Evolutionary conservation across 176 grass and related monocot genomes (phyloP).

Genomic region (Lolium rigidum): DNA sequence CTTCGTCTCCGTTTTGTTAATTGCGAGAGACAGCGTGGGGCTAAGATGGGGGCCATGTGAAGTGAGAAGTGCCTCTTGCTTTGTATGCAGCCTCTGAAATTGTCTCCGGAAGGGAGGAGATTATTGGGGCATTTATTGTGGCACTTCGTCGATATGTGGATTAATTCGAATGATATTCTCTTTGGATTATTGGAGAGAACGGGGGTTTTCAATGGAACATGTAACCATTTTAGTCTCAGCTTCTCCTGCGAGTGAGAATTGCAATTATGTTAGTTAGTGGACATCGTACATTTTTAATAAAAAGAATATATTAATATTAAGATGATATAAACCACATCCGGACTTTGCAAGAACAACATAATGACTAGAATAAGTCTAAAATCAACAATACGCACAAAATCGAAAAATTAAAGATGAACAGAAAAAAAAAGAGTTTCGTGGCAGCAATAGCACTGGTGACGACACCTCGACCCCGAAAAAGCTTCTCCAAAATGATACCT

Average conservation of each 20-base stretch:
- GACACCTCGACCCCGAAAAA: too few species aligned
- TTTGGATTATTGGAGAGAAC: not conserved
- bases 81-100: conserved; percentile 25
- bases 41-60: conserved; percentile 83
- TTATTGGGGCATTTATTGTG: conserved; percentile 57
- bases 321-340: too few species aligned
- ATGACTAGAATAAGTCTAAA: too few species aligned
- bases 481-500: too few species aligned
- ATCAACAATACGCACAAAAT: too few species aligned
- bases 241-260: not conserved
- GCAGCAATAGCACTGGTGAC: too few species aligned
- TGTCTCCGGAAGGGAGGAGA: conserved; percentile 22
- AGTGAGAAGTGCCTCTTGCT: conserved; percentile 49
- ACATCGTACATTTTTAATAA: too few species aligned
- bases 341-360: too few species aligned
- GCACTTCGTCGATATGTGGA: conserved; percentile 22
- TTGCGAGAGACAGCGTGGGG: conserved; percentile 42
- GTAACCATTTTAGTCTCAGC: not conserved
- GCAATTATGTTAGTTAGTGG: not conserved
- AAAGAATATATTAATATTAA: too few species aligned
- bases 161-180: not conserved
- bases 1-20: conserved; percentile 39
- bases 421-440: too few species aligned
- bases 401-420: too few species aligned
- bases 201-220: not conserved